These are phyloP conservation scores for Mortierella sp. DNA, from an alignment of 371 early-diverging fungal species.

Conservation along the genomic window DNA sequence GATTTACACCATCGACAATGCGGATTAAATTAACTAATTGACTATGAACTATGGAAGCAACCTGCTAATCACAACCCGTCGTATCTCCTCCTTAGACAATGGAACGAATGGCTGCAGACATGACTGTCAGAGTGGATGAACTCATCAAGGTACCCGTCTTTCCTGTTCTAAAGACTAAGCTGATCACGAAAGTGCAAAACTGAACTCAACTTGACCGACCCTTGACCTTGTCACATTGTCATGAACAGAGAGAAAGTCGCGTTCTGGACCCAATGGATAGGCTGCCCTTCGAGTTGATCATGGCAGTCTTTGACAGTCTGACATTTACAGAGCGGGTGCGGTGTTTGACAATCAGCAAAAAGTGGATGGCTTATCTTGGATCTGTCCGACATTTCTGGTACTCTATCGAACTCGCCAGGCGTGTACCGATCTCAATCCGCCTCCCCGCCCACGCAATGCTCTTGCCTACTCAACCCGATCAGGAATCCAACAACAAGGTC, in stretches of 20 bases:
- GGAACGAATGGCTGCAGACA: constrained; percentile 29
- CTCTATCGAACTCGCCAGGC: constrained; percentile 34
- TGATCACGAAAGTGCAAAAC: neutral
- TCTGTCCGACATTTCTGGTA: constrained; percentile 41
- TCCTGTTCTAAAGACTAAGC: neutral
- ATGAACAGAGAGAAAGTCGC: constrained; percentile 26
- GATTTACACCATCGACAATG: neutral
- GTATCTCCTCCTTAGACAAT: constrained; percentile 11
- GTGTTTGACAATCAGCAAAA: constrained; percentile 42
- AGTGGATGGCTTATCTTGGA: constrained; percentile 31
- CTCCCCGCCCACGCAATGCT: constrained; percentile 16
- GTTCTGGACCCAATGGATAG: constrained; percentile 44
- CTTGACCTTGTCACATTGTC: neutral
- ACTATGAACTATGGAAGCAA: neutral
- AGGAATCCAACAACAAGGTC: constrained; percentile 29
- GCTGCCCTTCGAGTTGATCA: constrained; percentile 41
- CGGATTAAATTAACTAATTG: neutral
- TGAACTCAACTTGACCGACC: too few relatives aligned
- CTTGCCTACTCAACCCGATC: constrained; percentile 15
- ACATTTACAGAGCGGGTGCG: constrained; percentile 37
- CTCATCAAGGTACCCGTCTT: constrained; percentile 27
- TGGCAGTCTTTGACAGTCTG: constrained; percentile 30
- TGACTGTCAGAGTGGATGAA: constrained; percentile 22
- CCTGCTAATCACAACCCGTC: neutral
- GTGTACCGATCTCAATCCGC: neutral